These are phyloP conservation scores for Erythrophleum fordii DNA, from an alignment of 306 rosid species.

Conservation along the genomic window DNA sequence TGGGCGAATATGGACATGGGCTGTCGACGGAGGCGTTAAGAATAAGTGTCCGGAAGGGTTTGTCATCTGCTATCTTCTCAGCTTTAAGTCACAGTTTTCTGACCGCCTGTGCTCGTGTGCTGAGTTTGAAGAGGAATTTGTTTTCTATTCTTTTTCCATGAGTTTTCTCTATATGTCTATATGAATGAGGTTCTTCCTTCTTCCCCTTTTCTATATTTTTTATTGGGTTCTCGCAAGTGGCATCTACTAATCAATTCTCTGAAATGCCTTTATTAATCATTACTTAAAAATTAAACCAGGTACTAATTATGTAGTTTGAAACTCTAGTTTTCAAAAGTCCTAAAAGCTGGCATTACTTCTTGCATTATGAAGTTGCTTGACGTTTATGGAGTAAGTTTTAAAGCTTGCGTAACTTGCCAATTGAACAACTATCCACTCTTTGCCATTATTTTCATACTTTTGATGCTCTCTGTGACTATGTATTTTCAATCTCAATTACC, in stretches of 20 bases:
- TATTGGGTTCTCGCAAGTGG: not conserved
- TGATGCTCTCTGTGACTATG: no score
- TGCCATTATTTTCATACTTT: no score
- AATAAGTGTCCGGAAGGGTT: slow-evolving; percentile 96
- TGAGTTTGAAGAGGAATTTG: slow-evolving; percentile 21
- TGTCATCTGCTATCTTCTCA: slow-evolving; percentile 42
- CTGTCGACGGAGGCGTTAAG: slow-evolving; percentile 89
- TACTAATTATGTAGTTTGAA: no score
- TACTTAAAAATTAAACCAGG: no score
- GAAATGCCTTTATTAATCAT: no score
- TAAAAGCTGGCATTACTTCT: no score
- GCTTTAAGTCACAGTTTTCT: slow-evolving; percentile 21
- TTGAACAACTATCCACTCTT: no score
- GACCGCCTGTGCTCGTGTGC: not conserved
- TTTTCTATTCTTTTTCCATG: not conserved
- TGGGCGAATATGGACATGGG: slow-evolving; percentile 97
- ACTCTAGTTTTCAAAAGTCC: no score
- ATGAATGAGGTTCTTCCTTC: not conserved
- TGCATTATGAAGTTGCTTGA: no score
- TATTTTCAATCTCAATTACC: no score
- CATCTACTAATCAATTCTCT: not conserved
- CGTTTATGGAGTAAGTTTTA: no score
- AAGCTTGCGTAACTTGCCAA: no score
- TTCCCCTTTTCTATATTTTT: not conserved
- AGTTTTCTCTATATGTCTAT: not conserved